Evolutionary conservation across 345 rosid species (phyloP).

Genomic region (Cardiospermum halicacabum): DNA sequence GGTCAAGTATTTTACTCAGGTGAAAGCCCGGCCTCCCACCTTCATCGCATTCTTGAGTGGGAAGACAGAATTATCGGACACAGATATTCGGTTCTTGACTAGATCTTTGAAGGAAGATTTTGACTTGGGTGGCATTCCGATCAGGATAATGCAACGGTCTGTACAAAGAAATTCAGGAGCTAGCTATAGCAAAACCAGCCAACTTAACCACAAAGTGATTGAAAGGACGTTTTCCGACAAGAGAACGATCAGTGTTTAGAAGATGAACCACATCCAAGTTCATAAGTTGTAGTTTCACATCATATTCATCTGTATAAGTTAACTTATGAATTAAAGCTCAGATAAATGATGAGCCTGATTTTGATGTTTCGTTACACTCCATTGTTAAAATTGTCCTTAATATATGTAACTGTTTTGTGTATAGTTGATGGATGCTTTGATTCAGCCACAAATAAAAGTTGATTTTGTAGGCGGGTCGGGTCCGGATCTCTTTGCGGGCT

Average conservation of each 20-base stretch:
- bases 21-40: conserved; percentile 97
- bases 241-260: conserved; percentile 30
- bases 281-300: neutral
- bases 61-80: conserved; percentile 55
- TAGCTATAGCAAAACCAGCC: conserved; percentile 26
- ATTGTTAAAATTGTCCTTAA: no score
- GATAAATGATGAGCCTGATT: neutral
- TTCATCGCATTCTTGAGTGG: conserved; percentile 82
- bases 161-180: conserved; percentile 27
- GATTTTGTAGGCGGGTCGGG: no score
- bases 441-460: no score
- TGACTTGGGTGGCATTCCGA: conserved; percentile 86
- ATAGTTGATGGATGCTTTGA: no score
- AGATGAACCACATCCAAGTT: neutral
- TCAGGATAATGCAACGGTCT: conserved; percentile 74
- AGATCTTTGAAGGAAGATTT: conserved; percentile 92
- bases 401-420: no score
- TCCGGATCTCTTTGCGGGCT: no score
- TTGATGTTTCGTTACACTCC: neutral
- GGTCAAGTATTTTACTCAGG: conserved; percentile 94
- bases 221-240: conserved; percentile 55
- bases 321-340: no score
- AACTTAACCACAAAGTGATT: conserved; percentile 19
- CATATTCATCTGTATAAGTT: no score
- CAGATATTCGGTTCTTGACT: conserved; percentile 72